phyloP scores from a whole-genome alignment of 257 asterid genomes.

The Striga asiatica region DNA sequence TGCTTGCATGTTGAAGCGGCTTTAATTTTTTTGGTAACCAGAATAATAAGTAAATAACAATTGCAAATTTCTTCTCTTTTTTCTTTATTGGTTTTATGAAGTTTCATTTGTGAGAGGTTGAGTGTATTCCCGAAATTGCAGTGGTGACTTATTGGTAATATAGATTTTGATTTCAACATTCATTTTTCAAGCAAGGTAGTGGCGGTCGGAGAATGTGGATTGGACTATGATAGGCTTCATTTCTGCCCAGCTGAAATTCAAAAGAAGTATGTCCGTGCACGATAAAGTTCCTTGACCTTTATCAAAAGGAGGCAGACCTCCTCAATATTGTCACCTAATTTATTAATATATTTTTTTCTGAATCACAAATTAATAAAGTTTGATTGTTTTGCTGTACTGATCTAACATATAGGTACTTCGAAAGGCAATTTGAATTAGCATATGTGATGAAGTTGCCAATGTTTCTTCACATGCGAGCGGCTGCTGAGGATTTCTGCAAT shows the following conservation, averaged over 20 bases:
- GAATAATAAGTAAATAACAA: neutral
- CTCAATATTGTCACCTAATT: neutral
- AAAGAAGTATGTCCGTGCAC: slow-evolving; percentile 58
- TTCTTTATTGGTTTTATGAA: neutral
- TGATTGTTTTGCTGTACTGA: neutral
- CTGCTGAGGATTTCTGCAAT: slow-evolving; percentile 77
- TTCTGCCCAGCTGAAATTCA: slow-evolving; percentile 80
- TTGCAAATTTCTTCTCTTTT: neutral
- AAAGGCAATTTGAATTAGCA: slow-evolving; percentile 93
- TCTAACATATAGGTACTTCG: slow-evolving; percentile 52
- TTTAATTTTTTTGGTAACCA: neutral
- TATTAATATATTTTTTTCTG: neutral
- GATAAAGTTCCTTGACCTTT: neutral
- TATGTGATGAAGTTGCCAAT: slow-evolving; percentile 75
- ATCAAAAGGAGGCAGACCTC: too few species aligned
- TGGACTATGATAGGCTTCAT: slow-evolving; percentile 93
- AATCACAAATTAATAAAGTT: slow-evolving; percentile 2
- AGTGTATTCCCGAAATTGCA: neutral
- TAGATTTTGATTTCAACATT: slow-evolving; percentile 9
- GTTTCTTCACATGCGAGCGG: slow-evolving; percentile 99
- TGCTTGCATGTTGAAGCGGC: neutral
- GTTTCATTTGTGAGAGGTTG: slow-evolving; percentile 1
- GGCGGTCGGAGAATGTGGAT: slow-evolving; percentile 97
- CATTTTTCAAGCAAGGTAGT: slow-evolving; percentile 66
- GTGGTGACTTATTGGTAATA: slow-evolving; percentile 12